phyloP scores from a whole-genome alignment of 2,329 filamentous ascomycete genomes.

The Aureobasidium uvarum region DNA sequence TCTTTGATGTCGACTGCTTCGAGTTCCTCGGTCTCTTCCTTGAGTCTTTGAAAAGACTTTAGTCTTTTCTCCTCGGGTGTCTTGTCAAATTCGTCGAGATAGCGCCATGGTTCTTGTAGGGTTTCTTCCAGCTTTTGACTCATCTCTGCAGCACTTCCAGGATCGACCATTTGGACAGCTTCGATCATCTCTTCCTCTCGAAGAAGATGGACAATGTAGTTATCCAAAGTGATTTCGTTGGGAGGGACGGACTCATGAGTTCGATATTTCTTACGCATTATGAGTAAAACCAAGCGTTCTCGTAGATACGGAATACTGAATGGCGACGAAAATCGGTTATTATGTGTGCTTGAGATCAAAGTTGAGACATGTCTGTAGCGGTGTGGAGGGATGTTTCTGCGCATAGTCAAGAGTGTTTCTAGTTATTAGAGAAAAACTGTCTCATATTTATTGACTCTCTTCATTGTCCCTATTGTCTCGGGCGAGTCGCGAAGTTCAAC shows the following conservation, averaged over 20 bases:
- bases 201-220: neutral
- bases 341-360: conserved; percentile 2
- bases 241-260: neutral
- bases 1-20: neutral
- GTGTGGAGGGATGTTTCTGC: neutral
- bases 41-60: neutral
- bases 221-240: neutral
- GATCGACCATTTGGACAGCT: conserved; percentile 1
- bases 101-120: neutral
- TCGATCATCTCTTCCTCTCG: conserved; percentile 14
- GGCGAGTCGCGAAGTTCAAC: neutral
- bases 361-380: conserved; percentile 6
- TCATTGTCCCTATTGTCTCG: neutral
- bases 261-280: neutral
- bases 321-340: neutral
- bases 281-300: neutral
- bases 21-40: neutral
- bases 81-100: neutral
- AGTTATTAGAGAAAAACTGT: neutral
- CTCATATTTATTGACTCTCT: neutral
- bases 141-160: neutral
- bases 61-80: neutral
- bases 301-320: neutral
- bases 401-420: neutral
- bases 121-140: neutral